These are phyloP conservation scores for Raffaelea arxii DNA, from an alignment of 2,329 filamentous ascomycete genomes.

Conservation along the genomic window DNA sequence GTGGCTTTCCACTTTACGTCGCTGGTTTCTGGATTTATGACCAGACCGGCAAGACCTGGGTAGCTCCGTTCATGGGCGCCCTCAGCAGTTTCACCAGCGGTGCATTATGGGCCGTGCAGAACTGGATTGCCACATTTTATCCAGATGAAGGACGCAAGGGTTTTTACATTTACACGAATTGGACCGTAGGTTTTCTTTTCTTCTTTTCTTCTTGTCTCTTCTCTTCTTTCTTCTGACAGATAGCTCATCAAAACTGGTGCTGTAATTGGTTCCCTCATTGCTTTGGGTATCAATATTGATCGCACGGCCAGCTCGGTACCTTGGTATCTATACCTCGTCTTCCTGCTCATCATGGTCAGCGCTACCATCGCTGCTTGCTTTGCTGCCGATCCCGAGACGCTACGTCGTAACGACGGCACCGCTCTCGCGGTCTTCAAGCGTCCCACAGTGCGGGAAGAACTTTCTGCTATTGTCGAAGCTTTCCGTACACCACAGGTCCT, in stretches of 20 bases:
- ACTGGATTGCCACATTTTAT: constrained; percentile 2
- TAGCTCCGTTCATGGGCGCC: constrained; percentile 1
- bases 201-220: background rate
- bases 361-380: constrained; percentile 1
- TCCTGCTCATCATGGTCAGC: constrained; percentile 2
- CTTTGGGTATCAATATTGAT: constrained; percentile 1
- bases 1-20: constrained; percentile 1
- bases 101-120: constrained; percentile 2
- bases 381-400: background rate
- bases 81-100: background rate
- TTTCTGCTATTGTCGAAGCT: background rate
- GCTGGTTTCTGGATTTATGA: constrained; percentile 4
- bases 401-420: constrained; percentile 2
- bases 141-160: constrained; percentile 2
- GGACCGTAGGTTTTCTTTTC: background rate
- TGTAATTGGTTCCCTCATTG: constrained; percentile 1
- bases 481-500: background rate
- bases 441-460: background rate
- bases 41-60: constrained; percentile 1
- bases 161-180: constrained; percentile 1
- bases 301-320: background rate
- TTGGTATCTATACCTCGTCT: constrained; percentile 3
- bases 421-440: background rate
- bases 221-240: too few relatives aligned
- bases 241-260: constrained; percentile 2